phyloP scores from a whole-genome alignment of 306 rosid species.

The Neltuma alba region DNA sequence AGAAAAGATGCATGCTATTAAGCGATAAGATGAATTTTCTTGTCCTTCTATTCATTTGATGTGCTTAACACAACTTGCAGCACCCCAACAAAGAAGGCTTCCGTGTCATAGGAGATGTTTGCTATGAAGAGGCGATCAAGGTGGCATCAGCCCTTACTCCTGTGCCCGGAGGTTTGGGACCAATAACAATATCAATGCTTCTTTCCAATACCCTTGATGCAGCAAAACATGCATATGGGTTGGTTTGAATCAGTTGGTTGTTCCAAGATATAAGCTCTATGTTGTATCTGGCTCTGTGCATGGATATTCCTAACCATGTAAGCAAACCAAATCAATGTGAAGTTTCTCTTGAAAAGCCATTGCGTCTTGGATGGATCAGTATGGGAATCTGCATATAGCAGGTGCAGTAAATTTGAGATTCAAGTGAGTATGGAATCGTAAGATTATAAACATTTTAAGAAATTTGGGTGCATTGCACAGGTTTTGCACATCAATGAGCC shows the following conservation, averaged over 20 bases:
- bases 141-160: constrained; percentile 62
- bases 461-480: constrained; percentile 10
- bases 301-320: neutral
- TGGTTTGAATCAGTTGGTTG: constrained; percentile 30
- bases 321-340: neutral
- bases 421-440: neutral
- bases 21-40: neutral
- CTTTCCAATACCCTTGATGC: constrained; percentile 58
- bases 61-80: constrained; percentile 32
- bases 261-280: constrained; percentile 22
- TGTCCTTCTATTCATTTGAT: neutral
- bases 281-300: neutral
- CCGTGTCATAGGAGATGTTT: constrained; percentile 47
- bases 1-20: neutral
- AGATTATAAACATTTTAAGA: constrained; percentile 1
- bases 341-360: constrained; percentile 7
- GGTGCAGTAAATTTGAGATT: neutral
- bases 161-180: constrained; percentile 61
- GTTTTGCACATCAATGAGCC: constrained; percentile 7
- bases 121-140: constrained; percentile 57
- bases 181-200: constrained; percentile 50
- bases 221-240: constrained; percentile 44
- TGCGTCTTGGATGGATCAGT: neutral
- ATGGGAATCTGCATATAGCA: neutral
- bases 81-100: constrained; percentile 38